Conservation (phyloP, 2,329 filamentous ascomycete species). For the Dothistroma pini region DNA sequence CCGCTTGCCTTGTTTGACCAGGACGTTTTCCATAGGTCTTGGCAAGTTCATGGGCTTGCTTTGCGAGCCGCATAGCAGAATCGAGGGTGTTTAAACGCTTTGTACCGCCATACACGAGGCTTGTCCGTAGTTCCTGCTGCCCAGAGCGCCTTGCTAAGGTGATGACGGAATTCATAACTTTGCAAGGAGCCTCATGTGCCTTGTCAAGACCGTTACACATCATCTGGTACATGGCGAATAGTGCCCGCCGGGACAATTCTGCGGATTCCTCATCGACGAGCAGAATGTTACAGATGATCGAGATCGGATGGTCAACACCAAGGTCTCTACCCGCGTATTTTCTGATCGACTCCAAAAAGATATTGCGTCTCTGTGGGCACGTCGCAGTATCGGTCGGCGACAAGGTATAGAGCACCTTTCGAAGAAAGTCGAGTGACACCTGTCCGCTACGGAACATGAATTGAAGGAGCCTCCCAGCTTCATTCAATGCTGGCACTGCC, state of each 20-base stretch:
- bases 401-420: not conserved
- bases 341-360: not conserved
- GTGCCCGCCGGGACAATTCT: not conserved
- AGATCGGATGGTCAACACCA: not conserved
- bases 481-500: not conserved
- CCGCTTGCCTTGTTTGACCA: not conserved
- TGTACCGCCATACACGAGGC: not conserved
- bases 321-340: not conserved
- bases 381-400: not conserved
- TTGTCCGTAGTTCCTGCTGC: not conserved
- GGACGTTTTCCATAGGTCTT: not conserved
- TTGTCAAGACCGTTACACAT: not conserved
- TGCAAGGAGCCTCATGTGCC: not conserved
- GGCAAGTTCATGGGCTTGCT: not conserved
- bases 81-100: not conserved
- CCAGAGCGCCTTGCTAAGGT: not conserved
- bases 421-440: not conserved
- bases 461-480: not conserved
- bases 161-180: not conserved
- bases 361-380: not conserved
- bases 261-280: not conserved
- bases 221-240: not conserved
- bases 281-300: not conserved
- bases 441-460: not conserved
- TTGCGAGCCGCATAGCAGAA: not conserved